phyloP scores from a whole-genome alignment of 2,329 filamentous ascomycete species.

The Penicillium sp. region DNA sequence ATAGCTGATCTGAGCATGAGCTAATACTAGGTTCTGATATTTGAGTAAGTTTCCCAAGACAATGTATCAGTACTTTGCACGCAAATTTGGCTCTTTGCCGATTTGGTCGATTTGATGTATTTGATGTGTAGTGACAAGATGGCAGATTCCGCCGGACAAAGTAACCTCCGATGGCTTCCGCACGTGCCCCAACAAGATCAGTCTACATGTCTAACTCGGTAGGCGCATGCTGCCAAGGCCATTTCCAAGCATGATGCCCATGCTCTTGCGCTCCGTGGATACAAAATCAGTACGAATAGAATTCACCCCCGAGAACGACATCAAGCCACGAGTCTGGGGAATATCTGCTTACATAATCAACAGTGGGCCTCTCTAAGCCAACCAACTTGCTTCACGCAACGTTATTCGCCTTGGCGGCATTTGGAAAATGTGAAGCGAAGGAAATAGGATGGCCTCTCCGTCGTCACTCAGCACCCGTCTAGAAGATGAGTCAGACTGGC shows the following conservation, averaged over 20 bases:
- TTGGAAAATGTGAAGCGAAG: not conserved
- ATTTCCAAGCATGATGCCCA: too few species aligned
- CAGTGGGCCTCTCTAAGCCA: not conserved
- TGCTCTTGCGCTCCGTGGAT: too few species aligned
- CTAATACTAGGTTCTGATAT: not conserved
- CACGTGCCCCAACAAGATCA: constrained; percentile 6
- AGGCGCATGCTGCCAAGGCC: too few species aligned
- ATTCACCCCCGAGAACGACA: too few species aligned
- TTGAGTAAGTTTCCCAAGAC: not conserved
- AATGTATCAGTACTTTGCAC: not conserved
- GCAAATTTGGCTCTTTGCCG: not conserved
- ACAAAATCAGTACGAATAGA: too few species aligned
- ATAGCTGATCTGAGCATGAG: not conserved
- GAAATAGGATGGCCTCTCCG: constrained; percentile 9
- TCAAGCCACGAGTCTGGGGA: not conserved
- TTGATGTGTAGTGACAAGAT: not conserved
- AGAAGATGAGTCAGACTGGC: constrained; percentile 18
- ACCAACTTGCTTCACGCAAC: not conserved
- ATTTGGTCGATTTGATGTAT: not conserved
- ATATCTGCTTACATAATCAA: not conserved
- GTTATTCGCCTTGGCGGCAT: not conserved
- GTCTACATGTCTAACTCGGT: too few species aligned
- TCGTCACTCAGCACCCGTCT: constrained; percentile 12
- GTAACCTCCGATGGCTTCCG: constrained; percentile 12
- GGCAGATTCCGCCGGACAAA: constrained; percentile 12